Evolutionary conservation across 305 asterid genomes (phyloP), one percentile per base, ranked within the genome.

Genomic region (Withania somnifera): DNA sequence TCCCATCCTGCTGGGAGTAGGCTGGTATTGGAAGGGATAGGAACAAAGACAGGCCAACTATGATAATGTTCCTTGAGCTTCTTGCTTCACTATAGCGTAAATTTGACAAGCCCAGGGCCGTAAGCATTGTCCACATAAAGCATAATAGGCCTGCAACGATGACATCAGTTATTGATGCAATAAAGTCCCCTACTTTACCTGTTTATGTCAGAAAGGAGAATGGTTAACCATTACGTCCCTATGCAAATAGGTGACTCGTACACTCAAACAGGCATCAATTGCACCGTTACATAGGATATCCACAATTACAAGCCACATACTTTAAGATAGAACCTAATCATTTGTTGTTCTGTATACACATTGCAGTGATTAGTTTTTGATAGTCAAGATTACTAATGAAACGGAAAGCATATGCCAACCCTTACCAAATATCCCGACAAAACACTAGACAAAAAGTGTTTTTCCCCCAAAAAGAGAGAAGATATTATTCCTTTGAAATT

Each of bases 131-230:
- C 97, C 99, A 97, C 97, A 93, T 97, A 84, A 94, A 91, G 93
- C 99, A 97, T 88, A 97, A 87, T 76, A 97, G 93, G 83, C 96
- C 98, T 57, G 99, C 98, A 76, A 95, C 97, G 87, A 97, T 97
- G 83, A 97, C 99, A 84, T 89, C 94, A 1, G 98, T 98, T 84
- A 97, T 93, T 56, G 98, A 97, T n/a, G 99, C 99, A 87, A 97
- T 88, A 83, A 97, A 91, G 1, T 98, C 99, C 69, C 98, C 99
- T 0, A 97, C 96, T 92, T 97, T 97, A 88, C 99, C 99, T 97
- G 93, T 71, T 66, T 71, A 77, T 4, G 26, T 0, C 82, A 79
- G n/a, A 79, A 75, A 28, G 61, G 80, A 13, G 45, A 45, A 8
- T 28, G 61, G 60, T 75, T 75, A 75, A 30, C 11, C 26, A 26